These are phyloP conservation scores for Quercus engelmannii DNA, from an alignment of 306 rosid species.

Conservation along the genomic window DNA sequence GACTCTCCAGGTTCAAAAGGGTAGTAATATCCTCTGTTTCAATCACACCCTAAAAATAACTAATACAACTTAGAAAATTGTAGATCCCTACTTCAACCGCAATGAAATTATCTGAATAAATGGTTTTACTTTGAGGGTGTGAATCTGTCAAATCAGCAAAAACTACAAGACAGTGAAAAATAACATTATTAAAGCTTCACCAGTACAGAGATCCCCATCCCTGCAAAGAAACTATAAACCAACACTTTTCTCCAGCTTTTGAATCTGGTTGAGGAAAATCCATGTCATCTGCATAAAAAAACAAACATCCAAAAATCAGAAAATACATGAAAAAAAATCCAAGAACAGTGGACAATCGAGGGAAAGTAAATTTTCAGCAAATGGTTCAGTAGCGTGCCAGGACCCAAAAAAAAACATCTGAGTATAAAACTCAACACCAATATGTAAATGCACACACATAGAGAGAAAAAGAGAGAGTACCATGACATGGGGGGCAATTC, in stretches of 20 bases:
- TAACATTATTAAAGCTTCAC: constrained; percentile 44
- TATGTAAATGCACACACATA: not conserved
- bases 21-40: constrained; percentile 21
- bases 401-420: not conserved
- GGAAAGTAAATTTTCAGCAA: not conserved
- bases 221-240: constrained; percentile 51
- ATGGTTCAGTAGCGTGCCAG: not conserved
- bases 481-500: constrained; percentile 98
- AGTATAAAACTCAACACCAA: not conserved
- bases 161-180: constrained; percentile 41
- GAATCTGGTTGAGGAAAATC: constrained; percentile 95
- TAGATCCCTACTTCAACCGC: constrained; percentile 29
- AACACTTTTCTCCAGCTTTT: constrained; percentile 51
- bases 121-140: constrained; percentile 19
- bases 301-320: not conserved
- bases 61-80: constrained; percentile 24
- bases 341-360: not conserved
- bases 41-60: too few species aligned
- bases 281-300: constrained; percentile 77
- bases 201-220: constrained; percentile 24
- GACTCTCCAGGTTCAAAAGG: constrained; percentile 23
- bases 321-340: not conserved
- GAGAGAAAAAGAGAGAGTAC: constrained; percentile 28
- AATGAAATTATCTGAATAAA: constrained; percentile 27
- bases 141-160: constrained; percentile 20